Conservation (phyloP, 805 yeast species). For the Candida chauliodis region DNA sequence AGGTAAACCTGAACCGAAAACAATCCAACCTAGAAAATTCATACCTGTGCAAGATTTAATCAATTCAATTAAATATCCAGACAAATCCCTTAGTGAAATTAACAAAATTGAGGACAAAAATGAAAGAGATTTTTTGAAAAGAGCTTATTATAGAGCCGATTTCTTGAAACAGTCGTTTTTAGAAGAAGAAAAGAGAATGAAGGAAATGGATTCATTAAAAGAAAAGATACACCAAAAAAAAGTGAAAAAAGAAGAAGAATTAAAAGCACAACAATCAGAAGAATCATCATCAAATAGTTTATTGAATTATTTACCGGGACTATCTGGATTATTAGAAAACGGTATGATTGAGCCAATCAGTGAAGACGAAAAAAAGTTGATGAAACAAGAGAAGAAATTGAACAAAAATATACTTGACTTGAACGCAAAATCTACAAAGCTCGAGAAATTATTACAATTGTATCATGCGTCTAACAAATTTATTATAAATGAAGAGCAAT, state of each 20-base stretch:
- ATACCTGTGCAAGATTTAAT: slow-evolving; percentile 62
- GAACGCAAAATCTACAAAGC: slow-evolving; percentile 47
- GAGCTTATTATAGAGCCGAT: slow-evolving; percentile 49
- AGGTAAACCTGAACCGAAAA: slow-evolving; percentile 44
- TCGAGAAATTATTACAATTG: slow-evolving; percentile 59
- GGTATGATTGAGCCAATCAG: slow-evolving; percentile 75
- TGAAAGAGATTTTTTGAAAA: slow-evolving; percentile 34
- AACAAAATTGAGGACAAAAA: slow-evolving; percentile 18
- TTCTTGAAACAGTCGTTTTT: slow-evolving; percentile 63
- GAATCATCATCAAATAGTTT: slow-evolving; percentile 15
- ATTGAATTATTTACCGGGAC: slow-evolving; percentile 56
- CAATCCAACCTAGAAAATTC: slow-evolving; percentile 49
- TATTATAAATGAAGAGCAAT: slow-evolving; percentile 68
- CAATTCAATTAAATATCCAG: slow-evolving; percentile 35
- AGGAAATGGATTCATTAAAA: slow-evolving; percentile 30
- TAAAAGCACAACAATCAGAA: slow-evolving; percentile 34
- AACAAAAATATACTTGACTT: slow-evolving; percentile 61
- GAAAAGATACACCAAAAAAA: slow-evolving; percentile 25
- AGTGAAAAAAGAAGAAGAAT: slow-evolving; percentile 21
- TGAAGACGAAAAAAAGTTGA: slow-evolving; percentile 56
- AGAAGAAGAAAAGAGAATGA: slow-evolving; percentile 49
- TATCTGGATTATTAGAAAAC: slow-evolving; percentile 61
- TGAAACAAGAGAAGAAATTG: slow-evolving; percentile 58
- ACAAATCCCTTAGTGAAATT: slow-evolving; percentile 34
- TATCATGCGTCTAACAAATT: slow-evolving; percentile 68